Evolutionary conservation across 306 rosid genomes (phyloP).

Genomic region (Cercis canadensis): DNA sequence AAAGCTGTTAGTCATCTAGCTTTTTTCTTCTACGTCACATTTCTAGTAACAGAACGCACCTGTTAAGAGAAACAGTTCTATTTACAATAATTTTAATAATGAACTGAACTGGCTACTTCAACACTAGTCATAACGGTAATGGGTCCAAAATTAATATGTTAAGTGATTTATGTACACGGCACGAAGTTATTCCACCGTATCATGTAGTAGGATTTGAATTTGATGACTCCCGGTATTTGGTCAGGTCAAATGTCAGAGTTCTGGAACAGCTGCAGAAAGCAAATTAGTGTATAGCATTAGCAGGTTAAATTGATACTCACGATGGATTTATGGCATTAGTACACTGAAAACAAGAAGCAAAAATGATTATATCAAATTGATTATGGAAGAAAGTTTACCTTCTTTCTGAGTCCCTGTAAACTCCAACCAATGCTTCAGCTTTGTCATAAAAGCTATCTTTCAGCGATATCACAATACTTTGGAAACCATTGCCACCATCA

Average conservation of each 20-base stretch:
- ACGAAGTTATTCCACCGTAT: constrained; percentile 12
- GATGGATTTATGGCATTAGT: constrained; percentile 16
- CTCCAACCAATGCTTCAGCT: constrained; percentile 92
- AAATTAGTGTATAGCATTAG: constrained; percentile 4
- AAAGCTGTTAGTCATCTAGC: constrained; percentile 26
- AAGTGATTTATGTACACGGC: too few species aligned
- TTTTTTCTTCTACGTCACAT: constrained; percentile 25
- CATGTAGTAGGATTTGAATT: background rate
- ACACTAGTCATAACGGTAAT: too few species aligned
- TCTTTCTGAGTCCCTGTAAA: constrained; percentile 79
- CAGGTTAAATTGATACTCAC: constrained; percentile 13
- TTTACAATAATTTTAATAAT: constrained; percentile 49
- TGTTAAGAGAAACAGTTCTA: constrained; percentile 30
- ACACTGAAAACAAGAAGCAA: constrained; percentile 2
- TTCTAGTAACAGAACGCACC: constrained; percentile 6
- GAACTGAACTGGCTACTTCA: constrained; percentile 24
- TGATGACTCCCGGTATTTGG: constrained; percentile 77
- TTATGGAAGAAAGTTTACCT: constrained; percentile 54
- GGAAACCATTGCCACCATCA: constrained; percentile 84
- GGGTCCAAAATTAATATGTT: too few species aligned
- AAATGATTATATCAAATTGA: background rate
- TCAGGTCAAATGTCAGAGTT: constrained; percentile 89
- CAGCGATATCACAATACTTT: constrained; percentile 94
- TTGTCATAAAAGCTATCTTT: constrained; percentile 94
- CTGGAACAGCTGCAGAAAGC: constrained; percentile 79